These are phyloP conservation scores for Erodium moschatum DNA, from an alignment of 441 rosid species.

Conservation along the genomic window DNA sequence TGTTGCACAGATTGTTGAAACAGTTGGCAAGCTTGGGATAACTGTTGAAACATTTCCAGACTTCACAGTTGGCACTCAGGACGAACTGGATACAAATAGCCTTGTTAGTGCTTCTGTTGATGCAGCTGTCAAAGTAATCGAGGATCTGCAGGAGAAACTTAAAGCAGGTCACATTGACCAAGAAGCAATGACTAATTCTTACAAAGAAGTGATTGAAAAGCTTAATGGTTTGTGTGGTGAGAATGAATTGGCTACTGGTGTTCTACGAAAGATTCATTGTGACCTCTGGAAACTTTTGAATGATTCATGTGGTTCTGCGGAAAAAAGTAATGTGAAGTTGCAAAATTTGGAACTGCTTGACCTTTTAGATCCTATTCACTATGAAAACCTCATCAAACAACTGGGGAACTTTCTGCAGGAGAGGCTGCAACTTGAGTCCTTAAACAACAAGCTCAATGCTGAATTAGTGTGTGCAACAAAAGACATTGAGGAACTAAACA, in stretches of 20 bases:
- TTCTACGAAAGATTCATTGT: conserved; percentile 37
- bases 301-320: conserved; percentile 35
- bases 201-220: conserved; percentile 47
- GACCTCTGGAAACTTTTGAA: conserved; percentile 46
- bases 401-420: conserved; percentile 47
- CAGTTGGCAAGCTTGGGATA: conserved; percentile 56
- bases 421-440: conserved; percentile 52
- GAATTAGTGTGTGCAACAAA: conserved; percentile 46
- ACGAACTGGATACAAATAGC: conserved; percentile 37
- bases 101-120: conserved; percentile 44
- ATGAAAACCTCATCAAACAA: conserved; percentile 40
- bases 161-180: conserved; percentile 38
- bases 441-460: conserved; percentile 44
- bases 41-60: conserved; percentile 30
- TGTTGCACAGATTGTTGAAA: conserved; percentile 40
- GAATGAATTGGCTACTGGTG: conserved; percentile 36
- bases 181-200: conserved; percentile 35
- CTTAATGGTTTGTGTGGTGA: conserved; percentile 36
- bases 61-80: conserved; percentile 26
- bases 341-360: conserved; percentile 33
- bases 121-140: conserved; percentile 48
- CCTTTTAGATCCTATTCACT: conserved; percentile 39
- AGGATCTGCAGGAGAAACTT: conserved; percentile 51
- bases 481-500: conserved; percentile 50
- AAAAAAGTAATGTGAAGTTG: conserved; percentile 24